phyloP scores from a whole-genome alignment of 257 asterid genomes.

The Jacaranda mimosifolia region DNA sequence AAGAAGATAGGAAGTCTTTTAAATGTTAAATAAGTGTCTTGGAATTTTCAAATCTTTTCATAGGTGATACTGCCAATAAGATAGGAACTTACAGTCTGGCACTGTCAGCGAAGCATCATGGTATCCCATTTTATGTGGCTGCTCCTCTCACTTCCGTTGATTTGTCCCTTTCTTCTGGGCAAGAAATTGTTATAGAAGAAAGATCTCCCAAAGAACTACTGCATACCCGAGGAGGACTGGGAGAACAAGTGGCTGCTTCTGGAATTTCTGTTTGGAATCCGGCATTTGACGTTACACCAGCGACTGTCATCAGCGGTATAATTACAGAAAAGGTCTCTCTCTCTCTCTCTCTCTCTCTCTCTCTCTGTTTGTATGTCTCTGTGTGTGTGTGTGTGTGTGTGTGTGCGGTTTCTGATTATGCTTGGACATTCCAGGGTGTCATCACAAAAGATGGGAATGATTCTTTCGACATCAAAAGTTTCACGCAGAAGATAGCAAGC shows the following conservation, averaged over 20 bases:
- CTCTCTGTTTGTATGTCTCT: neutral
- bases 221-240: constrained; percentile 83
- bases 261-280: constrained; percentile 98
- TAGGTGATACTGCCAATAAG: constrained; percentile 98
- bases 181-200: constrained; percentile 89
- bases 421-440: constrained; percentile 65
- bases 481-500: constrained; percentile 39
- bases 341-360: constrained; percentile 35
- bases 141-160: constrained; percentile 94
- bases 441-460: constrained; percentile 68
- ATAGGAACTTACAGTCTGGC: constrained; percentile 98
- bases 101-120: constrained; percentile 79
- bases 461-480: constrained; percentile 69
- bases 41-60: neutral
- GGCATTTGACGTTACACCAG: constrained; percentile 97
- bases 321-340: constrained; percentile 83
- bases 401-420: neutral
- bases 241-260: constrained; percentile 95
- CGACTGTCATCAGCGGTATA: constrained; percentile 72
- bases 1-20: constrained; percentile 57
- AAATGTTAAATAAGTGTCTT: constrained; percentile 4
- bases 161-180: constrained; percentile 74
- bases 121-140: constrained; percentile 88
- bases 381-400: neutral
- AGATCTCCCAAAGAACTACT: constrained; percentile 85